phyloP scores from a whole-genome alignment of 129 eudicot species.

The Solidago caesia region DNA sequence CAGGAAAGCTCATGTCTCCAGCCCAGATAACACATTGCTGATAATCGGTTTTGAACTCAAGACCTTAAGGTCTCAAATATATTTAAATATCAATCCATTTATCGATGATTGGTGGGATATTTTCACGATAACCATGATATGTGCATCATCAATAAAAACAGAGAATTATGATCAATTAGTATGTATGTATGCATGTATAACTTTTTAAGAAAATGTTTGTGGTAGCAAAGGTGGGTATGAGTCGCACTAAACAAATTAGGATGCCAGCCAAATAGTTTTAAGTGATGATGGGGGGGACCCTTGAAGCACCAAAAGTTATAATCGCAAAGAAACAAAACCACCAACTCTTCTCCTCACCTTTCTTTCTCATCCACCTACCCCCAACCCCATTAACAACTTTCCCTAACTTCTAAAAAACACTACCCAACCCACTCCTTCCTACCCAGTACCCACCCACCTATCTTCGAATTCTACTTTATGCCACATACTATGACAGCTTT shows the following conservation, averaged over 20 bases:
- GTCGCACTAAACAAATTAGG: neutral
- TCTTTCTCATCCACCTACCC: neutral
- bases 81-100: too few relatives aligned
- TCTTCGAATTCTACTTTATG: neutral
- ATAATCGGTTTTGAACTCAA: too few relatives aligned
- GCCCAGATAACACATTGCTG: too few relatives aligned
- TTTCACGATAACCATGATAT: too few relatives aligned
- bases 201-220: too few relatives aligned
- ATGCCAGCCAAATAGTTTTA: neutral
- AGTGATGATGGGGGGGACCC: neutral
- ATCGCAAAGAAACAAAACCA: neutral
- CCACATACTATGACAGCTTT: neutral
- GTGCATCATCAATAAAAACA: too few relatives aligned
- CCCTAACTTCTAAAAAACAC: neutral
- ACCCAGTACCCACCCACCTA: neutral
- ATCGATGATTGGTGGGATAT: too few relatives aligned
- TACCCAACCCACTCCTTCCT: neutral
- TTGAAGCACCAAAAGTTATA: neutral
- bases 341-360: neutral
- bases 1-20: too few relatives aligned
- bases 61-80: too few relatives aligned
- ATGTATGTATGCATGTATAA: too few relatives aligned
- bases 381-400: neutral
- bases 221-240: too few relatives aligned
- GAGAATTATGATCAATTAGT: too few relatives aligned